These are phyloP conservation scores for Fusarium sp. DNA, from an alignment of 2,329 filamentous ascomycete genomes.

Conservation along the genomic window DNA sequence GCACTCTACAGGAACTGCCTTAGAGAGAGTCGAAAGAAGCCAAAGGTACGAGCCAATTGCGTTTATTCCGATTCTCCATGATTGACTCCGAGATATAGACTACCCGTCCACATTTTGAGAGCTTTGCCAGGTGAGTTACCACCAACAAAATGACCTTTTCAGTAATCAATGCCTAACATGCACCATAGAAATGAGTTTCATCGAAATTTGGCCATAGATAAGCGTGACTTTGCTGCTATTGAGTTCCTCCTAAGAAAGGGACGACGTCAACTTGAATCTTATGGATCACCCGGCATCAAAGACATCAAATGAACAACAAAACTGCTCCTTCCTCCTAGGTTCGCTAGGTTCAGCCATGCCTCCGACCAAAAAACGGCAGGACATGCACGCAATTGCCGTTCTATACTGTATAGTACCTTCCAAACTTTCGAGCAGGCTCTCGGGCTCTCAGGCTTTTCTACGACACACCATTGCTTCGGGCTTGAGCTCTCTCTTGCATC, in stretches of 20 bases:
- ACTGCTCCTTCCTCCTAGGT: constrained; percentile 3
- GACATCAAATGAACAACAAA: constrained; percentile 66
- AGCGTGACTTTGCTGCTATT: constrained; percentile 87
- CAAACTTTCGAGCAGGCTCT: constrained; percentile 11
- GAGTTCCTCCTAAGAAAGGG: constrained; percentile 89
- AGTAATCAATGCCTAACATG: constrained; percentile 4
- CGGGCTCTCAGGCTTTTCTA: neutral
- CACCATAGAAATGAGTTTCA: constrained; percentile 77
- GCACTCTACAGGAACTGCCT: constrained; percentile 88
- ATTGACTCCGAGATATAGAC: constrained; percentile 51
- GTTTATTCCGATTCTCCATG: neutral
- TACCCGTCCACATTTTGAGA: constrained; percentile 70
- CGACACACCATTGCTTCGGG: neutral
- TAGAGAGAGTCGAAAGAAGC: constrained; percentile 84
- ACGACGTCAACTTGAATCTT: constrained; percentile 82
- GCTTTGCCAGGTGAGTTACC: constrained; percentile 69
- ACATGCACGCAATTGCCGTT: neutral
- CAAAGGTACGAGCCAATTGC: constrained; percentile 63
- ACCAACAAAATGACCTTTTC: neutral
- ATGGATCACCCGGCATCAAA: constrained; percentile 83
- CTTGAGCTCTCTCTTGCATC: constrained; percentile 14
- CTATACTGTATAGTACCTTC: constrained; percentile 16
- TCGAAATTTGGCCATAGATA: constrained; percentile 75
- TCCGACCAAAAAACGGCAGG: neutral
- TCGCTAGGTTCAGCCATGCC: neutral